phyloP scores from a whole-genome alignment of 257 asterid genomes.

The Fraxinus cuspidata region DNA sequence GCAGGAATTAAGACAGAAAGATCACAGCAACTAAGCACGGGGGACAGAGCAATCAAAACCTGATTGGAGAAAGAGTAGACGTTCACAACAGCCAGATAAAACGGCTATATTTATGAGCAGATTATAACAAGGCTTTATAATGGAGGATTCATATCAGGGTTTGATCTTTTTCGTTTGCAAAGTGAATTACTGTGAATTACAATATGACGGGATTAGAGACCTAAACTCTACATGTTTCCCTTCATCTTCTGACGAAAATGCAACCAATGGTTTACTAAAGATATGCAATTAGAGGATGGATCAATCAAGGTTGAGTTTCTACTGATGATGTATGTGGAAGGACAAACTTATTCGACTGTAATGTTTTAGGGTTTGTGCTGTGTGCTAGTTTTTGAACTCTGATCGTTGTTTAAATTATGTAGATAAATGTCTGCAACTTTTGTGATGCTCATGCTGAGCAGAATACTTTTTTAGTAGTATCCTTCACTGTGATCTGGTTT shows the following conservation, averaged over 20 bases:
- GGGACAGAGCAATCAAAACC: constrained; percentile 3
- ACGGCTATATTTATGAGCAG: constrained; percentile 8
- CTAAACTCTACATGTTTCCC: not conserved
- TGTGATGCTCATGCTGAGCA: constrained; percentile 3
- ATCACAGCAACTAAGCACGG: not conserved
- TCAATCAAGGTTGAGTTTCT: constrained; percentile 14
- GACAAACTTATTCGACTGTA: not conserved
- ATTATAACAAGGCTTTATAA: not conserved
- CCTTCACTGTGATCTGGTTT: not conserved
- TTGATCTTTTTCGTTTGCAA: not conserved
- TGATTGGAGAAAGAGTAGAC: not conserved
- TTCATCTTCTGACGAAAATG: not conserved
- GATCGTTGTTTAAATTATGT: constrained; percentile 13
- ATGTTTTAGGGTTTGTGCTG: not conserved
- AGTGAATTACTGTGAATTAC: not conserved
- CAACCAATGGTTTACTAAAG: not conserved
- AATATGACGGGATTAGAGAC: not conserved
- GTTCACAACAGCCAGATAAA: not conserved
- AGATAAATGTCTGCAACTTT: constrained; percentile 1
- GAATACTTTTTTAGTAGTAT: not conserved
- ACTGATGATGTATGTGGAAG: constrained; percentile 1
- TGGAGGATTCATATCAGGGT: not conserved
- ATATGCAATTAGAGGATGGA: not conserved
- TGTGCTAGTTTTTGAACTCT: not conserved
- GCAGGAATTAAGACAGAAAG: constrained; percentile 1